Base-by-base conservation (phyloP, 139 green algal genomes). In the Trebouxia sp. region DNA sequence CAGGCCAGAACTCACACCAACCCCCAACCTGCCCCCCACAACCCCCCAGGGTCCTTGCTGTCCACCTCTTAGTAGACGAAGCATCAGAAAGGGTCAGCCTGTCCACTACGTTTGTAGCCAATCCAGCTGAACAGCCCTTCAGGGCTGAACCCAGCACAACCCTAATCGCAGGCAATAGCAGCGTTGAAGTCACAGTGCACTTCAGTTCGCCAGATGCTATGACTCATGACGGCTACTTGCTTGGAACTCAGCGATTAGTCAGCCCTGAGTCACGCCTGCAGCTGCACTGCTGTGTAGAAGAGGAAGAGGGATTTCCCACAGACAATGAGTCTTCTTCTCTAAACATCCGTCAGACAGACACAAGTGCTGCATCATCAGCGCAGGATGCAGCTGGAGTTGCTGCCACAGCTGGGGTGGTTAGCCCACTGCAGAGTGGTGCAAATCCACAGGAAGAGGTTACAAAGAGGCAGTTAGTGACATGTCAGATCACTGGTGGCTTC, bases 1-100 rank as follows among this genome's bases (percentile, higher is more conserved):
- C 28, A 7, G 15, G 56, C 56, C 56, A 67, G 7, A 38, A 35
- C 12, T 28, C 15, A 20, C 55, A 66, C 5, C 55, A 8, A 39
- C n/a, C n/a, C n/a, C n/a, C n/a, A 39, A 28, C 5, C n/a, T 66
- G 55, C 8, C 62, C 62, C 12, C 14, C 32, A 42, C 62, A 35
- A 9, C 32, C 9, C 11, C 26, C 15, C 32, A 72, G 37, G 32
- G 35, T 72, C 12, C 11, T 72, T 22, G 37, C 62, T 43, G 62
- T 45, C 15, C 15, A 45, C 37, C 35, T 42, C 15, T 7, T n/a
- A 41, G 62, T 45, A 45, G 62, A 72, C 35, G 14, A 43, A n/a
- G 37, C 62, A 72, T 32, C 62, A 28, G n/a, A 72, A 35, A 72
- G 32, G 15, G 62, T 72, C 32, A 45, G 62, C 62, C 43, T 72